A percentile compares a stretch with the other conserved stretches of the same genome.
phyloP scores from a whole-genome alignment of 306 rosid genomes.

The Acacia melanoxylon region DNA sequence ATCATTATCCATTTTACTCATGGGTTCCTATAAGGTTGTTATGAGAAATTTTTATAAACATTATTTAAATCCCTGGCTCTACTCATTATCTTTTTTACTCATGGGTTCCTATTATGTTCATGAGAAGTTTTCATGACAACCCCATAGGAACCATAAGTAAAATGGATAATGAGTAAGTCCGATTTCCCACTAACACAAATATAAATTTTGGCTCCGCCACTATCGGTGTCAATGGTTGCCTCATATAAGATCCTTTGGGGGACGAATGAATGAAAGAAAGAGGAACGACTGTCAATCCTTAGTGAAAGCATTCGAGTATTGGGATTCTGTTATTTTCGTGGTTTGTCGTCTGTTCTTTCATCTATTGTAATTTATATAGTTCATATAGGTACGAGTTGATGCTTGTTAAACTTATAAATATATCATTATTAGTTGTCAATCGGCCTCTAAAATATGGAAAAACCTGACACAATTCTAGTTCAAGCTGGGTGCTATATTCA shows the following conservation, averaged over 20 bases:
- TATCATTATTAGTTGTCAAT: background rate
- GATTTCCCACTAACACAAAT: too few relatives aligned
- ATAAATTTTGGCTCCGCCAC: too few relatives aligned
- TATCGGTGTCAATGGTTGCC: slow-evolving; percentile 4
- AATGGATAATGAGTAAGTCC: too few relatives aligned
- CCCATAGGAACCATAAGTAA: too few relatives aligned
- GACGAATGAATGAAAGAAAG: background rate
- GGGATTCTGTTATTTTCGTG: background rate
- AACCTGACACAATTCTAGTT: background rate
- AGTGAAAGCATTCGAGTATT: background rate
- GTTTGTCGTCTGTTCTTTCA: background rate
- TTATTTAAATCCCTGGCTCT: too few relatives aligned
- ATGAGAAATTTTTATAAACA: too few relatives aligned
- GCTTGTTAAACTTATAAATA: background rate
- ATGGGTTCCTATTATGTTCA: too few relatives aligned
- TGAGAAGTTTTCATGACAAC: too few relatives aligned
- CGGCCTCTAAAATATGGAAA: background rate
- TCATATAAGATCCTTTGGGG: background rate
- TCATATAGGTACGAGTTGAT: background rate
- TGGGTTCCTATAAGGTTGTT: too few relatives aligned
- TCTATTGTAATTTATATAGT: background rate
- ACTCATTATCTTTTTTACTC: too few relatives aligned
- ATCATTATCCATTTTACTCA: too few relatives aligned
- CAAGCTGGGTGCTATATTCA: background rate
- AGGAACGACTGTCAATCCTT: background rate